Evolutionary conservation across 1,284 basidiomycete genomes (phyloP), one percentile per base, ranked within the genome.

Genomic region (Somion occarium): DNA sequence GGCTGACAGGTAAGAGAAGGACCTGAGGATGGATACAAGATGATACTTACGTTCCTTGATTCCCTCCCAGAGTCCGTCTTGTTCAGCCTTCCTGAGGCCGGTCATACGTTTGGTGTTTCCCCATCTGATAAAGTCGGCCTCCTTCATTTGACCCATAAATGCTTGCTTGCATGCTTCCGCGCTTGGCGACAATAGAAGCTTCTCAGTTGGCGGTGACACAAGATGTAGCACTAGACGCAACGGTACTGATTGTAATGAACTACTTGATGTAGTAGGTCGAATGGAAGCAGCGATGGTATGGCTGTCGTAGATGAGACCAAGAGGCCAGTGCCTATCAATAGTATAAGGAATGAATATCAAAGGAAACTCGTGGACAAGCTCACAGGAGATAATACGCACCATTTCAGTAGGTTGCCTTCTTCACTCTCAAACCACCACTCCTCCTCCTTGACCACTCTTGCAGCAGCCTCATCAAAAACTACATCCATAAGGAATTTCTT

Each of bases 351-450:
- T 5, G 24, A 22, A 3, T 24, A n/a, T 15, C 15, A 27, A 12
- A 27, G 44, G 11, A 34, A 19, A 19, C 12, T n/a, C 19, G 23
- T 18, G 15, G 24, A 46, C 4, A 7, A 27, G 9, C 24, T 46
- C 44, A 46, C 19, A 46, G 24, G 44, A 38, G 23, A 48, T 18
- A 15, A 39, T 39, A 72, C 84, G 56, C 55, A 93, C 93, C 92
- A 96, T 71, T 90, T 91, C 64, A 90, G 78, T 57, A 84, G 69
- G 24, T 73, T 79, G 45, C 83, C 85, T 53, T 82, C 84, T 56
- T 85, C 85, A 54, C 83, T 84, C 68, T 96, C 92, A 66, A 98
- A 95, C 94, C 94, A 97, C 88, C 94, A 92, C 45, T 93, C 87
- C 53, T 90, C 85, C 59, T 93, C 90, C 63, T 87, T 88, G 53